Base-by-base conservation (phyloP, 1,284 basidiomycete genomes). In the Papiliotrema flavescens region DNA sequence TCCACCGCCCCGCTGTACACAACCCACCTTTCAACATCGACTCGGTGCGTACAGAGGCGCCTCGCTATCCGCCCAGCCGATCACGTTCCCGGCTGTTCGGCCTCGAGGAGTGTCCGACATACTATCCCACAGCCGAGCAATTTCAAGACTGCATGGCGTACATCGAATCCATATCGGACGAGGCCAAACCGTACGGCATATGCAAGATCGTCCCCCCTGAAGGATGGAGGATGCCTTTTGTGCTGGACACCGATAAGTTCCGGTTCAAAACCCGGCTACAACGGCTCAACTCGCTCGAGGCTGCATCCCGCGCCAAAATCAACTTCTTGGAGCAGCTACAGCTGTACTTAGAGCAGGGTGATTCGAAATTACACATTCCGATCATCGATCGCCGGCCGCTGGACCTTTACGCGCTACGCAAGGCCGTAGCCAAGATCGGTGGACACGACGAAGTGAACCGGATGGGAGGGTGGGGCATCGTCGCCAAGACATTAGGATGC, bases 281-380 rank as follows among this genome's bases (percentile, higher is more conserved):
- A 78, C 85, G 89, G 54, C 82, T 99, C 67, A 98, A 98, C 76
- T 93, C 91, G 61, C 92, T 99, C 64, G 95, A 97, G 78, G 96
- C 96, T 15, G 90, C 93, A 49, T 94, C 93, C 50, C 83, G 96
- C 61, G 95, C 95, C 42, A 95, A 96, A 75, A 80, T 97, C 73
- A 98, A 97, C 80, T 98, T 97, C 77, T 79, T 96, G 63, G 95
- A 98, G 76, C 93, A 97, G 76, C 83, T 99, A 40, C 94, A 94
- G 78, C 87, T 89, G 63, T 94, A 86, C 73, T 89, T 93, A 78
- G 86, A 93, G 73, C 89, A 92, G 77, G 90, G 89, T 45, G 90
- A 90, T 73, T 81, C 85, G 57, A 84, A 88, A 54, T 85, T 97
- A 19, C 85, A 86, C 34, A 88, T 98, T 37, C 96, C 96, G 51